A percentile compares a stretch with the other conserved stretches of the same genome.
phyloP scores from a whole-genome alignment of 2,329 filamentous ascomycete species.

The Fusarium irregulare region DNA sequence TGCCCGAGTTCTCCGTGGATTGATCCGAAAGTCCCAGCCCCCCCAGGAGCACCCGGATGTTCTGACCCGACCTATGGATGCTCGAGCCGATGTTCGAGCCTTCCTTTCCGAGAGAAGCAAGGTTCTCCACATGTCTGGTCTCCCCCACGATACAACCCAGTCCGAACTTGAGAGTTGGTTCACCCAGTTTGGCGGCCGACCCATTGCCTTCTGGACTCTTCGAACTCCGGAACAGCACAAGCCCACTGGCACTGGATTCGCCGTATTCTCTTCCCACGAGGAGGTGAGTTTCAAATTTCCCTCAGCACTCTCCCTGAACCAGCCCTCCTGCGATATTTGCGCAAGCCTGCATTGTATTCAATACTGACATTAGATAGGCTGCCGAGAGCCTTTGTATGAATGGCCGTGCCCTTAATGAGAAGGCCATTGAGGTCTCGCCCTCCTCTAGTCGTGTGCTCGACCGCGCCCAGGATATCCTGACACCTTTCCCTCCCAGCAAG shows the following conservation, averaged over 20 bases:
- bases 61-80: constrained; percentile 94
- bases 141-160: constrained; percentile 98
- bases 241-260: constrained; percentile 98
- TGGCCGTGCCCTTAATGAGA: constrained; percentile 95
- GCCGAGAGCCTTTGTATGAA: constrained; percentile 99
- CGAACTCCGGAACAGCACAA: constrained; percentile 99
- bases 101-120: constrained; percentile 98
- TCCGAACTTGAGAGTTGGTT: constrained; percentile 99
- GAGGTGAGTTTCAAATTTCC: constrained; percentile 73
- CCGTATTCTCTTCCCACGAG: constrained; percentile 98
- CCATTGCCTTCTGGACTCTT: constrained; percentile 98
- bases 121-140: constrained; percentile 95
- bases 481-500: constrained; percentile 97
- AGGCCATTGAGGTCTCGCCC: constrained; percentile 97
- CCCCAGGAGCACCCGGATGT: constrained; percentile 94
- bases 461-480: constrained; percentile 93
- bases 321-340: neutral
- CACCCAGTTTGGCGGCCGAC: constrained; percentile 96
- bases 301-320: neutral
- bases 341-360: neutral
- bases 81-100: constrained; percentile 92
- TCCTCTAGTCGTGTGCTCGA: constrained; percentile 97
- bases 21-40: constrained; percentile 97
- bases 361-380: constrained; percentile 67
- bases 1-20: constrained; percentile 87